Conservation (phyloP, 306 rosid species). For the Betula pendula region DNA sequence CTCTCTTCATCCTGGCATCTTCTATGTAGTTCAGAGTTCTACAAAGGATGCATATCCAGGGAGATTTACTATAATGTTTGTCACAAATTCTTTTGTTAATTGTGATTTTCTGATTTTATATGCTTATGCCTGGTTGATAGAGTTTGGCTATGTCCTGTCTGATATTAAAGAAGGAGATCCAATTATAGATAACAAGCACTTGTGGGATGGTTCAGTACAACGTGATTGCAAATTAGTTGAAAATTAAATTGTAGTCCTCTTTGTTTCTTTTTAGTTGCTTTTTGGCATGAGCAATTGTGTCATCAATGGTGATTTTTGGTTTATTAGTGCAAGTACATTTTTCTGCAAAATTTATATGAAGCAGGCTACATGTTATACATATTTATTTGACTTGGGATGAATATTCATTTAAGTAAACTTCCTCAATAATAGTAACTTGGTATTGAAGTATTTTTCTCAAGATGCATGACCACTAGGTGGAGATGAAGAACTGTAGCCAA, state of each 20-base stretch:
- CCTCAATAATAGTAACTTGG: background rate
- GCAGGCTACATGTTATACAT: background rate
- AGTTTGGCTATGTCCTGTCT: background rate
- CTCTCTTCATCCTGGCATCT: background rate
- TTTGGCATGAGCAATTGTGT: background rate
- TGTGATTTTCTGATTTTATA: background rate
- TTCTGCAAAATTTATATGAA: background rate
- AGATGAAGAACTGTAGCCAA: background rate
- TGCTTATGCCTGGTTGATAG: background rate
- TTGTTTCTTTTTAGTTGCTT: background rate
- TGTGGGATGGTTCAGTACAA: background rate
- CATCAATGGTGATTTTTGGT: no score
- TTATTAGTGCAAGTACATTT: background rate
- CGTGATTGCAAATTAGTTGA: background rate
- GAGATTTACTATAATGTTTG: background rate
- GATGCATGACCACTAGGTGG: background rate
- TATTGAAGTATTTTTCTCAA: conserved; percentile 7
- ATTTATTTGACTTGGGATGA: background rate
- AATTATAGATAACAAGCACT: background rate
- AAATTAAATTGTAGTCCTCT: background rate
- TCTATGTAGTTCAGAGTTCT: background rate
- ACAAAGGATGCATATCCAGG: background rate
- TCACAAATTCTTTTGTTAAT: background rate
- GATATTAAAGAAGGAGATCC: background rate
- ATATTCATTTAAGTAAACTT: background rate